Evolutionary conservation across 2,329 filamentous ascomycete genomes (phyloP), one percentile per base, ranked within the genome.

Genomic region (Sporothrix inflata): DNA sequence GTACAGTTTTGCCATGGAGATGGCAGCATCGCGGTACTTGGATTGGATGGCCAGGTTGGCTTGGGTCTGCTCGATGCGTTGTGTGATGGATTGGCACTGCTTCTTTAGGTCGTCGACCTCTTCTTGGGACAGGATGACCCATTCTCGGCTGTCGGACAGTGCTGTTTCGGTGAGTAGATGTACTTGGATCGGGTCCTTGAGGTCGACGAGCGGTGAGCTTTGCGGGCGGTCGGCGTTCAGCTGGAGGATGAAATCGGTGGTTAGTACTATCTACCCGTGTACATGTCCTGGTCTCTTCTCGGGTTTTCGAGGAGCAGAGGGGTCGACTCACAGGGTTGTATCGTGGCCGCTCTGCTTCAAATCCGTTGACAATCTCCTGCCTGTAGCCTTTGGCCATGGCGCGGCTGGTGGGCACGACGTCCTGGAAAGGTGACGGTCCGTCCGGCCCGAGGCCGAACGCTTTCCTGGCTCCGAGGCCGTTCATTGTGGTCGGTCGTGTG

Each of bases 111-210:
- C 87, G 76, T 98, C 96, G 40, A 98, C 91, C 82, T 98, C 94
- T 79, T 97, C 94, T 76, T 95, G 92, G 0, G 94, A 93, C 74
- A 99, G 81, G 30, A 99, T 90, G 78, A 95, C 91, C 80, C 91
- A 99, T 77, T 90, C 85, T 78, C 90, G 91, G 83, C 94, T 97
- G 82, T 99, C 96, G 73, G 91, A 89, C 73, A 99, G 88, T 24
- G 96, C 96, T 24, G 94, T 98, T 83, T 98, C 95, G 74, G 96
- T 94, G 73, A 99, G 87, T 63, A 99, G 84, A 80, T 98, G 97
- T 80, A 97, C 90, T 77, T 94, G 92, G 60, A 99, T 92, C 73
- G 86, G 88, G 80, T 93, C 92, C 75, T 89, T 88, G 70, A 91
- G 83, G 77, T 91, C 88, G 75, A 90, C 85, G 12, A 87, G 83